A percentile compares a stretch with the other conserved stretches of the same genome.
Evolutionary conservation across 106 monocot species (phyloP).

Genomic region (Gastrodia elata): DNA sequence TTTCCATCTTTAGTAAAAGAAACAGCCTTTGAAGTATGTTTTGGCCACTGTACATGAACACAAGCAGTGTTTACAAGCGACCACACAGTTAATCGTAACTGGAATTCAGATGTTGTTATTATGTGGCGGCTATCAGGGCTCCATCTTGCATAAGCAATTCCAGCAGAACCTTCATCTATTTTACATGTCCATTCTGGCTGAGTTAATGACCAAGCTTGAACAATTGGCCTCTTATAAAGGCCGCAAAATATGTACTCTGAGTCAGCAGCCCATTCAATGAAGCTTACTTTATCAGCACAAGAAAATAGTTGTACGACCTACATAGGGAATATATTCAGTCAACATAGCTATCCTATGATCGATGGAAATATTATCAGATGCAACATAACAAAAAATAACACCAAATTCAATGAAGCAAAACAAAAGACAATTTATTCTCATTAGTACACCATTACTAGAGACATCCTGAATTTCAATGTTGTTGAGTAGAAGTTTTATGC

Average conservation of each 20-base stretch:
- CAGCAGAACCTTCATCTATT: slow-evolving; percentile 88
- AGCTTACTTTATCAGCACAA: slow-evolving; percentile 92
- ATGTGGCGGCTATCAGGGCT: slow-evolving; percentile 98
- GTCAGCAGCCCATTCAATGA: slow-evolving; percentile 88
- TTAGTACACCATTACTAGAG: neutral
- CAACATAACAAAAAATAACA: slow-evolving; percentile 3
- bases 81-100: slow-evolving; percentile 94
- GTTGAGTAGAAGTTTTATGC: neutral
- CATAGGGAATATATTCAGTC: neutral
- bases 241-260: slow-evolving; percentile 93
- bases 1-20: slow-evolving; percentile 94
- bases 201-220: slow-evolving; percentile 92
- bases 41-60: slow-evolving; percentile 91
- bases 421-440: neutral
- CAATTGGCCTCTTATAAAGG: slow-evolving; percentile 82
- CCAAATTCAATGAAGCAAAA: neutral
- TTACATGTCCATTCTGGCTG: slow-evolving; percentile 94
- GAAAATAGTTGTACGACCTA: slow-evolving; percentile 81
- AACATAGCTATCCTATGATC: neutral
- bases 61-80: slow-evolving; percentile 89
- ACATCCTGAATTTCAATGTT: neutral
- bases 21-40: slow-evolving; percentile 68
- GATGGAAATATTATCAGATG: neutral
- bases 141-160: slow-evolving; percentile 92
- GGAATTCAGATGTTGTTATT: slow-evolving; percentile 92